Conservation (phyloP, 2,329 filamentous ascomycete genomes). For the Curvularia spicifera region DNA sequence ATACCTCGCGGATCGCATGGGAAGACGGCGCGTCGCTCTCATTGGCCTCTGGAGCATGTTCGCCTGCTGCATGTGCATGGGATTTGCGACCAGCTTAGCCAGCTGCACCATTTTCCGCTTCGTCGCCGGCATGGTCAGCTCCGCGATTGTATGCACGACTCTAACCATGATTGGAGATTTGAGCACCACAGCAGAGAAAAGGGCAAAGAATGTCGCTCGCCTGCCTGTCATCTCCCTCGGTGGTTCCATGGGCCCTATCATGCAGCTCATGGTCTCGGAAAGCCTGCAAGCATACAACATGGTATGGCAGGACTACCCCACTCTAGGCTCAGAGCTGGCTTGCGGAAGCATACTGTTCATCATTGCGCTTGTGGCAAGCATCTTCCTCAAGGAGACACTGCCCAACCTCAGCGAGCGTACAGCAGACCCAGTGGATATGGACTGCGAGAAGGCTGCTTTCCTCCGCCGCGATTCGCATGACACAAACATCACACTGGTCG, state of each 20-base stretch:
- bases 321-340: slow-evolving; percentile 53
- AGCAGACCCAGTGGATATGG: slow-evolving; percentile 36
- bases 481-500: slow-evolving; percentile 42
- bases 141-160: slow-evolving; percentile 53
- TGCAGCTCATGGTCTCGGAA: slow-evolving; percentile 52
- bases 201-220: slow-evolving; percentile 52
- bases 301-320: slow-evolving; percentile 54
- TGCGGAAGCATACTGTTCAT: slow-evolving; percentile 52
- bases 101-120: slow-evolving; percentile 54
- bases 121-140: slow-evolving; percentile 53
- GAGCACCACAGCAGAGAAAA: slow-evolving; percentile 45
- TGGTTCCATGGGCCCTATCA: slow-evolving; percentile 55
- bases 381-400: slow-evolving; percentile 52
- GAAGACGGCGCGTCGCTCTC: slow-evolving; percentile 54
- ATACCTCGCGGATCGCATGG: slow-evolving; percentile 52
- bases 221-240: slow-evolving; percentile 55
- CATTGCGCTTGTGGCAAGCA: slow-evolving; percentile 50
- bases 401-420: slow-evolving; percentile 34
- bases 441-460: slow-evolving; percentile 57
- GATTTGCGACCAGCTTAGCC: slow-evolving; percentile 53
- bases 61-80: slow-evolving; percentile 55
- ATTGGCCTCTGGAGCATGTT: slow-evolving; percentile 54
- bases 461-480: slow-evolving; percentile 49
- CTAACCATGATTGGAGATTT: slow-evolving; percentile 58
- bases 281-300: slow-evolving; percentile 52